A percentile compares a stretch with the other conserved stretches of the same genome.
phyloP scores from a whole-genome alignment of 2,329 filamentous ascomycete genomes.

The Fusarium sp. region DNA sequence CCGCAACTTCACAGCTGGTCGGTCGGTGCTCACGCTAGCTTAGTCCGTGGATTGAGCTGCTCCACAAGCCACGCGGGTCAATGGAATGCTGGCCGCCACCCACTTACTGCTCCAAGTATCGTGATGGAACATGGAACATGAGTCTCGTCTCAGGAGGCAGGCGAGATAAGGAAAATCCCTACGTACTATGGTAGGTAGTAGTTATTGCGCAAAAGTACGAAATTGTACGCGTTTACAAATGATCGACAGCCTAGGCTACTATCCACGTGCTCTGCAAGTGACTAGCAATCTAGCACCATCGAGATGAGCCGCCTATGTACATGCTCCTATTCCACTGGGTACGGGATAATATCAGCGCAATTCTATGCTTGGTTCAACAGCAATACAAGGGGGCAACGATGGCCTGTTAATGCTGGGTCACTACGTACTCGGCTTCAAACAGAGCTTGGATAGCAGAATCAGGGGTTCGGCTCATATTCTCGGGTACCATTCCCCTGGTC shows the following conservation, averaged over 20 bases:
- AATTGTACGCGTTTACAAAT: constrained; percentile 1
- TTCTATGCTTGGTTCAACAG: not conserved
- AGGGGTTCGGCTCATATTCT: constrained; percentile 12
- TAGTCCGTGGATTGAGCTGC: constrained; percentile 34
- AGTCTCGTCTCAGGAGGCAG: constrained; percentile 30
- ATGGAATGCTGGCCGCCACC: constrained; percentile 44
- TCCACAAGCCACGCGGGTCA: constrained; percentile 52
- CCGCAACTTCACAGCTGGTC: constrained; percentile 35
- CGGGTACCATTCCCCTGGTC: not conserved
- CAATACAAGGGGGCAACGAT: not conserved
- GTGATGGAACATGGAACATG: constrained; percentile 24
- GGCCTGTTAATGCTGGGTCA: not conserved
- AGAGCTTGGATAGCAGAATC: constrained; percentile 2
- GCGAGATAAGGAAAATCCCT: constrained; percentile 29
- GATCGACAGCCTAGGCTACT: constrained; percentile 38
- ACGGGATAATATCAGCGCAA: constrained; percentile 2
- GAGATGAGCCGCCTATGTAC: constrained; percentile 1
- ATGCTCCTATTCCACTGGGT: not conserved
- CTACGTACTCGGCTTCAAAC: not conserved
- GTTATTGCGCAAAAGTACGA: constrained; percentile 9
- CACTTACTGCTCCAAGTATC: not conserved
- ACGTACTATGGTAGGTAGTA: too few species aligned
- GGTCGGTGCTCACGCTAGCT: constrained; percentile 34
- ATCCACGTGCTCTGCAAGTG: constrained; percentile 13
- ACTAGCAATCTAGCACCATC: not conserved